Percentiles rank a stretch among this genome's conserved stretches.
Evolutionary conservation across 225 moss, liverwort and hornwort genomes (phyloP).

Genomic region (Asterella californica): DNA sequence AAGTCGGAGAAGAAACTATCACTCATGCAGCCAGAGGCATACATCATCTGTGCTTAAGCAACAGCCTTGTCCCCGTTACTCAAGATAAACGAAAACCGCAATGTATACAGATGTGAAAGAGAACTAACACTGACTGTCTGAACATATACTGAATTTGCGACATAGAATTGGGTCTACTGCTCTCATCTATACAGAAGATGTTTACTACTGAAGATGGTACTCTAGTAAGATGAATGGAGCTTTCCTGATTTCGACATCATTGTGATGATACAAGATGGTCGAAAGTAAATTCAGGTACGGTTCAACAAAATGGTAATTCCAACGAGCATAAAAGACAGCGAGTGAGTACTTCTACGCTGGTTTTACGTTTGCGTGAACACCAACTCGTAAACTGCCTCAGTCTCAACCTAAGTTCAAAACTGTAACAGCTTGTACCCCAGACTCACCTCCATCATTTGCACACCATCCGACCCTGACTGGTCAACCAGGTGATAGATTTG

Average conservation of each 20-base stretch:
- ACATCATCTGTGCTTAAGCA: neutral
- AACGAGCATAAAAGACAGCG: no score
- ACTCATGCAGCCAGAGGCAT: neutral
- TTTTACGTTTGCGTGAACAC: neutral
- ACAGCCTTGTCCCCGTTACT: neutral
- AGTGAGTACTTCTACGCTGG: no score
- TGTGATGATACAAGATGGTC: no score
- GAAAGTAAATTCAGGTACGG: no score
- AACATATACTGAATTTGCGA: no score
- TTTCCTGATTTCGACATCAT: neutral
- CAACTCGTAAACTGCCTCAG: neutral
- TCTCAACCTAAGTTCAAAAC: neutral
- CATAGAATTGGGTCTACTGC: neutral
- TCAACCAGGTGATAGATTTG: slow-evolving; percentile 90
- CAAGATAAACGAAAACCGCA: neutral
- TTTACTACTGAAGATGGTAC: neutral
- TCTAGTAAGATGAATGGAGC: neutral
- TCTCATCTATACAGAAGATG: neutral
- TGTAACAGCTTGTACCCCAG: neutral
- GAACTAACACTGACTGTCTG: no score
- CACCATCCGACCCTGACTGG: slow-evolving; percentile 68
- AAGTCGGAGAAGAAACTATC: neutral
- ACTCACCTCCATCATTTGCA: slow-evolving; percentile 98
- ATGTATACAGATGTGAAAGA: neutral
- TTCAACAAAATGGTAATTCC: no score